phyloP scores from a whole-genome alignment of 768 basidiomycete genomes.

The Suillus sp. region DNA sequence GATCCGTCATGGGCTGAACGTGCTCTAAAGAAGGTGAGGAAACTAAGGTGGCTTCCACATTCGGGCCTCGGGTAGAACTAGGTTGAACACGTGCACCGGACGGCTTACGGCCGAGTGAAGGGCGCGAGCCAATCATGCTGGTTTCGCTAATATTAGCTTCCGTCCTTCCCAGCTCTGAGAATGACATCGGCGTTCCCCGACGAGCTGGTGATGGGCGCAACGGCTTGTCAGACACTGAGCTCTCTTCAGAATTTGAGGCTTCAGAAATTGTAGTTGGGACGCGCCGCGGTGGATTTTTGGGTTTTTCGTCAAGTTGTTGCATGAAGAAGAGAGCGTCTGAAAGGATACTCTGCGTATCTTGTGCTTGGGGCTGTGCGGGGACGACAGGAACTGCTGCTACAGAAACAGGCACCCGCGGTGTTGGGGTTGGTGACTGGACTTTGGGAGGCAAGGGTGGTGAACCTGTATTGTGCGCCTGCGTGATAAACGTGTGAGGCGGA shows the following conservation, averaged over 20 bases:
- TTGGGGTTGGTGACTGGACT: conserved; percentile 22
- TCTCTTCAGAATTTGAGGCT: conserved; percentile 41
- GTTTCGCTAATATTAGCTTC: conserved; percentile 34
- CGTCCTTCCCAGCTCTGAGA: conserved; percentile 18
- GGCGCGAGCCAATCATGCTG: conserved; percentile 40
- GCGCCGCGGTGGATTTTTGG: conserved; percentile 34
- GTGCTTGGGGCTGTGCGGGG: conserved; percentile 30
- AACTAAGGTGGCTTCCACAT: conserved; percentile 37
- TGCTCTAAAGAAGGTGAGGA: conserved; percentile 40
- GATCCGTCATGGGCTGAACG: conserved; percentile 37
- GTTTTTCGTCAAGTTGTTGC: conserved; percentile 51
- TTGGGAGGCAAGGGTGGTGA: conserved; percentile 26
- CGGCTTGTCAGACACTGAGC: conserved; percentile 35
- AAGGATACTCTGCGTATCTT: conserved; percentile 42
- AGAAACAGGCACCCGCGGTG: conserved; percentile 15
- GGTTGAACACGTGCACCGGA: conserved; percentile 79
- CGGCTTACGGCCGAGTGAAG: conserved; percentile 63
- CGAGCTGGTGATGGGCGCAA: conserved; percentile 23
- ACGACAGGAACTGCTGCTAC: conserved; percentile 23
- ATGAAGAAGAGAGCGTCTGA: conserved; percentile 70
- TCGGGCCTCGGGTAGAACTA: conserved; percentile 39
- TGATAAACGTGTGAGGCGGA: conserved; percentile 16
- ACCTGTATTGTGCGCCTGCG: conserved; percentile 17
- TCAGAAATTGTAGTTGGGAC: conserved; percentile 49
- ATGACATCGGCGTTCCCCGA: conserved; percentile 21